Base-by-base conservation (phyloP, 1,284 basidiomycete genomes). In the Entoloma clypeatum region DNA sequence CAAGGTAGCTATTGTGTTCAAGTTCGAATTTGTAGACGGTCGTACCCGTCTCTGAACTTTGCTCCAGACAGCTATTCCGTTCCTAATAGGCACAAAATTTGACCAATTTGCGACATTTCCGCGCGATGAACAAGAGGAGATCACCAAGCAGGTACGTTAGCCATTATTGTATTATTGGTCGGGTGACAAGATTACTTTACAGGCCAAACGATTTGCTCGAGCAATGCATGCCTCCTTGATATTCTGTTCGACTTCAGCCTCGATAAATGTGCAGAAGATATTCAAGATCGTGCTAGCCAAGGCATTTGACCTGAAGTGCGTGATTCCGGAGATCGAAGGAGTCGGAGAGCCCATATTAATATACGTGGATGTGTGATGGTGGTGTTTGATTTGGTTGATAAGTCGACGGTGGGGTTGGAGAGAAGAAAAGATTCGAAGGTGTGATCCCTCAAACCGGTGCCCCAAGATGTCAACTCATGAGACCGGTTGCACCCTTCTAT, bases 211-310 rank as follows among this genome's bases (percentile, higher is more conserved):
- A 51, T 99, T 98, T 66, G 90, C 92, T 41, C 86, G 92, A 61
- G 95, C 95, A 34, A 99, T 98, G 95, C 93, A 96, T 59, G 93
- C 95, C 7, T 95, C 93, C 7, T 71, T 99, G 55, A 95, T 98
- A 64, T 99, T 98, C 68, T 98, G 93, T 68, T 97, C 93, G 31
- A 98, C 95, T 28, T 91, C 90, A 27, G 92, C 94, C 53, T 92
- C 92, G 45, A 96, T 98, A 72, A 98, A 99, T 63, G 94, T 99
- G 39, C 95, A 98, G 74, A 96, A 98, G 76, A 98, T 98, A 55
- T 97, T 97, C 82, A 96, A 97, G 74, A 93, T 94, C 63, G 87
- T 93, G 31, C 75, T 92, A 37, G 87, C 87, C 39, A 91, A 92
- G 61, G 88, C 89, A 22, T 92, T 92, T 56, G 89, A 91, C 64